Percentiles rank a stretch among this genome's conserved stretches.
Conservation (phyloP, 2,329 filamentous ascomycete genomes). For the Pseudogymnoascus sp. region DNA sequence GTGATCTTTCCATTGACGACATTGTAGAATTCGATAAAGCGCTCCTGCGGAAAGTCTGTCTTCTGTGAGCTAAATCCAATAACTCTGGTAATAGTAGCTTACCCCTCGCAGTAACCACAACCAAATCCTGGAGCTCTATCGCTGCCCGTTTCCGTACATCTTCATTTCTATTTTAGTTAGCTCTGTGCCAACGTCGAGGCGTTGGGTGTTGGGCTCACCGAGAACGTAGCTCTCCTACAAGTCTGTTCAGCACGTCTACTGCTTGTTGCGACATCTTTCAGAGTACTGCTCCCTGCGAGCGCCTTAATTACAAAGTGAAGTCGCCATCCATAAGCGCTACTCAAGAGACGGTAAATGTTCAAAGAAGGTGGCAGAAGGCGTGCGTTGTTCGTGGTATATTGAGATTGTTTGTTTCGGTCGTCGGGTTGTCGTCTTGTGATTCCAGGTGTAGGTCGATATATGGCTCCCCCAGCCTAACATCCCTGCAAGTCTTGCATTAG, state of each 20-base stretch:
- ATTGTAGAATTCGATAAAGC: slow-evolving; percentile 66
- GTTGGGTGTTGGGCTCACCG: slow-evolving; percentile 18
- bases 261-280: slow-evolving; percentile 26
- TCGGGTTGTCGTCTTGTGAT: slow-evolving; percentile 3
- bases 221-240: slow-evolving; percentile 27
- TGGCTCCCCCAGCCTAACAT: neutral
- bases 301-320: slow-evolving; percentile 21
- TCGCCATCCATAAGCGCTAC: slow-evolving; percentile 22
- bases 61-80: neutral
- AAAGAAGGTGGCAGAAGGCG: neutral
- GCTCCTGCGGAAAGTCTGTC: slow-evolving; percentile 69
- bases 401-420: slow-evolving; percentile 9
- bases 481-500: slow-evolving; percentile 6
- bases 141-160: slow-evolving; percentile 29
- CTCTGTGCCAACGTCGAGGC: neutral
- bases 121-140: slow-evolving; percentile 28
- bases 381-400: neutral
- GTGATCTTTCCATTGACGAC: slow-evolving; percentile 60
- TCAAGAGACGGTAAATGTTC: neutral
- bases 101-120: slow-evolving; percentile 30
- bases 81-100: neutral
- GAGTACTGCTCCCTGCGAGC: slow-evolving; percentile 16
- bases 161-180: slow-evolving; percentile 23
- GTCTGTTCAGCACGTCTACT: slow-evolving; percentile 26
- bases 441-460: neutral